phyloP scores from a whole-genome alignment of 352 stramenopile species.

The Globisporangium lucens region DNA sequence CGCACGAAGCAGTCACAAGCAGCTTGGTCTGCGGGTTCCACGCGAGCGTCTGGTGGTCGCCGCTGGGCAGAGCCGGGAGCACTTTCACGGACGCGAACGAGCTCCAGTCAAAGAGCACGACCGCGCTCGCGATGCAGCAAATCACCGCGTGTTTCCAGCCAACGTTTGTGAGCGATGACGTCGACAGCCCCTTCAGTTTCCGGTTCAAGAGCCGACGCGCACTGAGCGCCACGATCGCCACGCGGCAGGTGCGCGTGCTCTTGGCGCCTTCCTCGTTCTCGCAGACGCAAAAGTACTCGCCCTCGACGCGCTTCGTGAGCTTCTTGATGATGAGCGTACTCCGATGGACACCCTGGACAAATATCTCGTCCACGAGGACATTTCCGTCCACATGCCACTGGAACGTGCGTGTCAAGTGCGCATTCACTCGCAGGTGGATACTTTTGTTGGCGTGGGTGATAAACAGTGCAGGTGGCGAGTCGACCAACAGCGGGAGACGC shows the following conservation, averaged over 20 bases:
- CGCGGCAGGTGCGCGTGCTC: conserved; percentile 29
- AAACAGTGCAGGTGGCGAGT: conserved; percentile 27
- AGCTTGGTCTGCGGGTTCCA: conserved; percentile 21
- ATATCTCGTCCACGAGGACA: conserved; percentile 13
- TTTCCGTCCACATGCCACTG: conserved; percentile 55
- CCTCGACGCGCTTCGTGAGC: conserved; percentile 40
- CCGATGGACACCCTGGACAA: conserved; percentile 21
- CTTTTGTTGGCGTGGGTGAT: conserved; percentile 20
- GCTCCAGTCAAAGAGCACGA: conserved; percentile 26
- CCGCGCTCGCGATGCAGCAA: conserved; percentile 17
- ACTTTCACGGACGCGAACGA: conserved; percentile 16
- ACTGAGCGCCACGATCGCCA: conserved; percentile 28
- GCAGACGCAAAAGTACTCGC: conserved; percentile 60
- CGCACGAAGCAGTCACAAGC: conserved; percentile 19
- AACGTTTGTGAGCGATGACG: conserved; percentile 18
- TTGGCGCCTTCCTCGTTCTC: conserved; percentile 56
- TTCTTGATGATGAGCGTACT: conserved; percentile 36
- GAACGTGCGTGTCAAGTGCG: conserved; percentile 33
- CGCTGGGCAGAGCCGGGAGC: conserved; percentile 2
- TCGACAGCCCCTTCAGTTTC: conserved; percentile 26
- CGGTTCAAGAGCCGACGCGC: conserved; percentile 23
- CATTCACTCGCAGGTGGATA: conserved; percentile 42
- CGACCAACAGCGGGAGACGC: conserved; percentile 35
- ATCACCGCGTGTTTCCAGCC: conserved; percentile 19
- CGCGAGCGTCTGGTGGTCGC: conserved; percentile 21